Conservation (phyloP, 345 rosid genomes). For the Camelina hispida region DNA sequence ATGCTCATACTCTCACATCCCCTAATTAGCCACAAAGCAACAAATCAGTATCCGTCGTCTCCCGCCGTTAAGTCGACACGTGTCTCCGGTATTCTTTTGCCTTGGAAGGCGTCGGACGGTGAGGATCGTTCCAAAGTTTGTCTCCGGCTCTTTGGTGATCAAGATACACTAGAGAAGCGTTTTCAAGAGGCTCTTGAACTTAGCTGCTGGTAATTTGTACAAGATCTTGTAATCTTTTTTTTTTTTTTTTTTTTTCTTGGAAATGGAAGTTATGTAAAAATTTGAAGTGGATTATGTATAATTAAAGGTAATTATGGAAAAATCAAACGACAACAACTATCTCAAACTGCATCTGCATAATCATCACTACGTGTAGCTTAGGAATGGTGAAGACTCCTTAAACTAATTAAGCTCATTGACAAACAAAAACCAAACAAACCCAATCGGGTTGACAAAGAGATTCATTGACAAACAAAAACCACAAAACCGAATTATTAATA, state of each 20-base stretch:
- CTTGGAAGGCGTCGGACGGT: conserved; percentile 20
- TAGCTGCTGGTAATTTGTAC: conserved; percentile 46
- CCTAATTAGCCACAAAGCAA: conserved; percentile 27
- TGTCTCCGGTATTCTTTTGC: neutral
- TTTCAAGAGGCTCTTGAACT: conserved; percentile 55
- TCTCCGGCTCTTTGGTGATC: conserved; percentile 33
- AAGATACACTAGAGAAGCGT: conserved; percentile 44
- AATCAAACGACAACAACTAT: no score
- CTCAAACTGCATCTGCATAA: neutral
- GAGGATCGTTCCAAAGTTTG: conserved; percentile 12
- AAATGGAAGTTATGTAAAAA: neutral
- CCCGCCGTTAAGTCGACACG: conserved; percentile 5
- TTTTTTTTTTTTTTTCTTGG: neutral
- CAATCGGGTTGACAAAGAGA: neutral
- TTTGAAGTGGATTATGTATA: neutral
- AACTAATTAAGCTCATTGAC: neutral
- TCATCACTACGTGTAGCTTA: neutral
- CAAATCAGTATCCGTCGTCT: conserved; percentile 22
- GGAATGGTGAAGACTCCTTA: neutral
- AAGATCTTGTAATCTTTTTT: neutral
- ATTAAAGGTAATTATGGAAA: neutral
- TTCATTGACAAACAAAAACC: no score
- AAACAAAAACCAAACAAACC: neutral
- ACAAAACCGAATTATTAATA: no score
- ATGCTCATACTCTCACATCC: conserved; percentile 59